Evolutionary conservation across 495 filamentous ascomycete genomes (phyloP), one percentile per base, ranked within the genome.

Genomic region (Penicillium roqueforti): DNA sequence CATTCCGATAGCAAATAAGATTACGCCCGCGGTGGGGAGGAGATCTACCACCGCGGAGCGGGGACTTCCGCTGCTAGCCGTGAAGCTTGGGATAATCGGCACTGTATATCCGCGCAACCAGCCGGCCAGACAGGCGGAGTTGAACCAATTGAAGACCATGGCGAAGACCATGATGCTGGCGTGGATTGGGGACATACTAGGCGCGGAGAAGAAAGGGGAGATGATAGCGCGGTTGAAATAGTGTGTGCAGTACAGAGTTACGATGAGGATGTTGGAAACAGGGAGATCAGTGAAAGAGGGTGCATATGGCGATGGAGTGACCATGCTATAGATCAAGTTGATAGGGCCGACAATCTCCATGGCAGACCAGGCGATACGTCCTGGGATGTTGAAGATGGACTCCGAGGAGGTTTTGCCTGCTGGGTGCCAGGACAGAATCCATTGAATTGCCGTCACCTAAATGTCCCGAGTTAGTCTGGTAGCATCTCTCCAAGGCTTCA

Each of bases 151-250:
- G 72, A 95, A 97, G 22, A 57, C 1, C 31, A 85, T 50, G 1
- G 82, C 92, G 4, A 65, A 70, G 38, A 69, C 6, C 75, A 83
- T 84, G 55, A 96, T 72, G 16, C 81, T 49, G 9, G 79, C 56
- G 66, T 91, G 88, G 46, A 92, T 87, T 20, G 91, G 92, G 8
- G 91, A 91, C 87, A 98, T 96, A 68, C 83, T 87, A 0, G 91
- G 91, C 48, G 91, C 89, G 28, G 91, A 76, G 58, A 91, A 72
- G 37, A 85, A 76, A 1, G 93, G 91, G 32, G 84, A 83, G 53
- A 96, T 69, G 49, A 97, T 68, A 18, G 92, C 88, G 56, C 93
- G 89, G 77, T 98, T 91, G 62, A 83, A 52, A 72, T 98, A 98
- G 70, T 98, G 93, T 54, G 88, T 80, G 47, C 80, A 65, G 62